Evolutionary conservation across 306 rosid species (phyloP), one percentile per base, ranked within the genome.

Genomic region (Bauhinia variegata): DNA sequence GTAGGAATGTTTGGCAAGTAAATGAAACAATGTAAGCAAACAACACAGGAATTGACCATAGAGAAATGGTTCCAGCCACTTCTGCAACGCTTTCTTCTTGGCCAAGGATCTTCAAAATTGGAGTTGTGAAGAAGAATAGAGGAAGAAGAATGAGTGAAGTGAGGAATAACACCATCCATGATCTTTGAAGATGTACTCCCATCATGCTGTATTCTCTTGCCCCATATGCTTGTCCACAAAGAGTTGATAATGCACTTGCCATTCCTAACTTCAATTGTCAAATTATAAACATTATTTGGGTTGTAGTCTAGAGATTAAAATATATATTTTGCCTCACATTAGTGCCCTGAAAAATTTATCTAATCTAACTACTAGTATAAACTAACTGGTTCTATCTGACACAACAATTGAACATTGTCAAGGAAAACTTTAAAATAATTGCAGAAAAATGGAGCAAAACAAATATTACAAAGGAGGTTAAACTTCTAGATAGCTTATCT

Each of bases 241-340:
- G 80, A 41, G 89, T 85, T 62, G 78, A 68, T 37, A 84, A 58
- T 28, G 89, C 89, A 73, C 89, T 79, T 6, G 89, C 76, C 89
- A 85, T 85, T 0, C 89, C 89, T 8, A 84, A 65, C 89, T 81
- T 79, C 72, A 73, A 5, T 66, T 23, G 64, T 23, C 28, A 23
- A 23, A 1, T 23, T 23, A 23, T 37, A 23, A 23, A 31, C 28
- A 23, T 23, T 23, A 23, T 23, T 23, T 1, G 28, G 28, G 1
- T 23, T 23, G 16, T 62, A 11, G 3, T 23, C 5, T 34, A 3
- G 5, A n/a, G n/a, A n/a, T n/a, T n/a, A n/a, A n/a, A n/a, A n/a
- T n/a, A n/a, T n/a, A n/a, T n/a, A n/a, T n/a, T n/a, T n/a, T n/a
- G n/a, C n/a, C n/a, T n/a, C n/a, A n/a, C n/a, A n/a, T n/a, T n/a